phyloP scores from a whole-genome alignment of 768 basidiomycete genomes.

The Tulasnella sp. region DNA sequence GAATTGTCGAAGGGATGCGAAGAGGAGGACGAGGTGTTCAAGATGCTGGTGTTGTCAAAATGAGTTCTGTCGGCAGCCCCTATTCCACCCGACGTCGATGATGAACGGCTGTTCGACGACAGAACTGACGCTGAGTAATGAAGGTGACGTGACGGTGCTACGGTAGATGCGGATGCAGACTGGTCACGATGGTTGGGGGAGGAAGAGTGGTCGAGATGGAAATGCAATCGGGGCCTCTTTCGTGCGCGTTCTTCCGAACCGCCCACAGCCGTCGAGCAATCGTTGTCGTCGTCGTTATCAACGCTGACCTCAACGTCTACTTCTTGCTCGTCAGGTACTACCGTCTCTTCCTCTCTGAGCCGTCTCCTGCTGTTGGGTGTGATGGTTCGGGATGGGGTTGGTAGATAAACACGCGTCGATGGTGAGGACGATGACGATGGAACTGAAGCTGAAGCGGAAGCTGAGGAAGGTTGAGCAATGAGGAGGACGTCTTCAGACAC shows the following conservation, averaged over 20 bases:
- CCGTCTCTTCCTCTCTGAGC: too few species aligned
- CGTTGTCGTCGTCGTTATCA: neutral
- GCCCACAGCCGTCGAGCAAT: neutral
- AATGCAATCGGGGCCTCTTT: conserved; percentile 8
- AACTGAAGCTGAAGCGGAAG: too few species aligned
- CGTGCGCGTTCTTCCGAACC: conserved; percentile 10
- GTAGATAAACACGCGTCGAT: neutral
- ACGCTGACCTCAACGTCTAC: neutral
- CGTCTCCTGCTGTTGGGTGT: too few species aligned
- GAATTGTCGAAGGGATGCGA: conserved; percentile 2
- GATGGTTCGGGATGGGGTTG: too few species aligned
- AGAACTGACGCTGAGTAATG: neutral
- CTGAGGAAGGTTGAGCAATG: too few species aligned
- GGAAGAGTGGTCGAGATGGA: neutral
- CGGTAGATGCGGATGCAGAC: neutral
- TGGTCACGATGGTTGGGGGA: conserved; percentile 1
- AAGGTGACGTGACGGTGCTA: neutral
- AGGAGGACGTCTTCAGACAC: too few species aligned
- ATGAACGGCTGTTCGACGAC: neutral
- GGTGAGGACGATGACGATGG: too few species aligned
- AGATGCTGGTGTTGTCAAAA: neutral
- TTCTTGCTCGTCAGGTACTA: too few species aligned
- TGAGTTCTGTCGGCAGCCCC: neutral
- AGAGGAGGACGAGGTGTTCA: neutral
- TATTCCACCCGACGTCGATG: neutral